These are phyloP conservation scores for Fusarium tuaranense DNA, from an alignment of 2,329 filamentous ascomycete genomes.

Conservation along the genomic window DNA sequence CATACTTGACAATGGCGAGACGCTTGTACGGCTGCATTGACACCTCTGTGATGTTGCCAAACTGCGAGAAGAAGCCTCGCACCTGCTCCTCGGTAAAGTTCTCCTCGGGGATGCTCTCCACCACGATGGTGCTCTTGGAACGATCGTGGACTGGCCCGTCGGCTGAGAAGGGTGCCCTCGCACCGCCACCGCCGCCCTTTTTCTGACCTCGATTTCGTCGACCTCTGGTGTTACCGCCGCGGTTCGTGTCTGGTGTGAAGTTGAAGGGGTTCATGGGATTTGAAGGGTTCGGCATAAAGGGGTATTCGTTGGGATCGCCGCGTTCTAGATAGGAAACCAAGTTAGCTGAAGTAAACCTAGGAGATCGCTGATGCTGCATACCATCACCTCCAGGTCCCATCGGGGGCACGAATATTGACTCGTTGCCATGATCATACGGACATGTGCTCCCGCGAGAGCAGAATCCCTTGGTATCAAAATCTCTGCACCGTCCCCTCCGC, in stretches of 20 bases:
- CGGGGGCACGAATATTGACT: conserved; percentile 56
- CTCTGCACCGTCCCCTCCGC: conserved; percentile 68
- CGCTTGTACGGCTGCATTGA: conserved; percentile 74
- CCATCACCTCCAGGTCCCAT: conserved; percentile 29
- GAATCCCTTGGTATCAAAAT: conserved; percentile 80
- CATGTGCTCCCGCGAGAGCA: conserved; percentile 76
- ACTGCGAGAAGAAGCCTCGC: conserved; percentile 76
- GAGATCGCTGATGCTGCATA: conserved; percentile 35
- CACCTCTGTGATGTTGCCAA: conserved; percentile 74
- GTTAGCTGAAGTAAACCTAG: conserved; percentile 22
- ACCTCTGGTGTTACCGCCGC: conserved; percentile 45
- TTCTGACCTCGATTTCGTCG: conserved; percentile 49
- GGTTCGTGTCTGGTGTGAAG: conserved; percentile 42
- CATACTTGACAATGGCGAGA: conserved; percentile 77
- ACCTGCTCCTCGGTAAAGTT: conserved; percentile 74
- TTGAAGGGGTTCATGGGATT: conserved; percentile 35
- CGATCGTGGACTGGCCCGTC: conserved; percentile 72
- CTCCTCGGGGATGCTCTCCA: conserved; percentile 82
- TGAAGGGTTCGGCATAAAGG: conserved; percentile 35
- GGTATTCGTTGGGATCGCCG: conserved; percentile 48
- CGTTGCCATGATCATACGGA: conserved; percentile 75
- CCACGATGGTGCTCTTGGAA: conserved; percentile 75
- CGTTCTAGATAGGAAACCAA: conserved; percentile 43
- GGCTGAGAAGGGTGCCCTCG: conserved; percentile 71
- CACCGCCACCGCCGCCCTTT: conserved; percentile 42